Conservation (phyloP, 2,329 filamentous ascomycete species). For the Biscogniauxia sp. region DNA sequence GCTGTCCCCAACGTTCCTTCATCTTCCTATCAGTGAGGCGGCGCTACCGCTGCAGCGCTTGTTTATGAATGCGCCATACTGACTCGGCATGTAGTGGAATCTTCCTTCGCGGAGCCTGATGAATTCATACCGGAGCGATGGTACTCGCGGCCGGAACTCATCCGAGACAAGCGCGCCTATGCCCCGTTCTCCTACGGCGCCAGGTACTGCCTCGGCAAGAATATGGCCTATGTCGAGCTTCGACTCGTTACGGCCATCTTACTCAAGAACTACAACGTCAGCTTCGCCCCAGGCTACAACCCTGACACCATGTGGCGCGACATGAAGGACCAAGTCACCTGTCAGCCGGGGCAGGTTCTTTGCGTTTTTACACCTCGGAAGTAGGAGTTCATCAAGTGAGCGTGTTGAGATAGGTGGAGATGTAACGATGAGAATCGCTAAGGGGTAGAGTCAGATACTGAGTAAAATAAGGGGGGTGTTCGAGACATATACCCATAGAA, state of each 20-base stretch:
- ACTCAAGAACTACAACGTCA: slow-evolving; percentile 12
- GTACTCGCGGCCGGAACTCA: slow-evolving; percentile 20
- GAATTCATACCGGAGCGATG: slow-evolving; percentile 23
- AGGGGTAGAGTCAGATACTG: too few species aligned
- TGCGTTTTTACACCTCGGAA: slow-evolving; percentile 15
- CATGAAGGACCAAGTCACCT: slow-evolving; percentile 21
- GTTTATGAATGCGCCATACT: background rate
- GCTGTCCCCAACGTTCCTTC: background rate
- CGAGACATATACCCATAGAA: too few species aligned
- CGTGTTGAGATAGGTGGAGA: too few species aligned
- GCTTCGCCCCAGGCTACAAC: slow-evolving; percentile 18
- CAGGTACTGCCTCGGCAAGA: slow-evolving; percentile 19
- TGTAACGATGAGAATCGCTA: too few species aligned
- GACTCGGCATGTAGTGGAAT: slow-evolving; percentile 14
- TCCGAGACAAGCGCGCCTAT: slow-evolving; percentile 17
- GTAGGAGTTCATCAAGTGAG: background rate
- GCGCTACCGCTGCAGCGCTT: background rate
- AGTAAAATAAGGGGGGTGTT: too few species aligned
- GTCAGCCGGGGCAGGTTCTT: slow-evolving; percentile 14
- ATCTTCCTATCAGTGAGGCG: background rate
- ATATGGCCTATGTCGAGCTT: slow-evolving; percentile 13
- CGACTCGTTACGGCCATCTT: slow-evolving; percentile 15
- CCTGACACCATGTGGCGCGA: slow-evolving; percentile 19
- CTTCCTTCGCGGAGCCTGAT: slow-evolving; percentile 12
- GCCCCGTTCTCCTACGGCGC: slow-evolving; percentile 17